phyloP scores from a whole-genome alignment of 169 alveolate genomes.

The Toxoplasma gondii region DNA sequence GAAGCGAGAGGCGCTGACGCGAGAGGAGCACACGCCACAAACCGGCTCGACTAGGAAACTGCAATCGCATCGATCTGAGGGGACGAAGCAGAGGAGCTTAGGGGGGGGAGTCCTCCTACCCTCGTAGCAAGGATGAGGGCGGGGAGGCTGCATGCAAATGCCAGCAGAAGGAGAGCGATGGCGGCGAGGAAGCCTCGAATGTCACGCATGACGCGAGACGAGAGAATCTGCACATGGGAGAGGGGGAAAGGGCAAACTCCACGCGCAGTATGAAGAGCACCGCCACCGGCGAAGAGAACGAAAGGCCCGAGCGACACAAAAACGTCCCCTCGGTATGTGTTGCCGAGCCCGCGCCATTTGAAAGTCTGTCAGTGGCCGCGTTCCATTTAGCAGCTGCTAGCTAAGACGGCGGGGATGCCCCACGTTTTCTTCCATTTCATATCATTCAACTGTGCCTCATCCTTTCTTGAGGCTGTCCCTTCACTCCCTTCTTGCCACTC shows the following conservation, averaged over 20 bases:
- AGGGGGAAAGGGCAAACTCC: background rate
- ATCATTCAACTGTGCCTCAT: no score
- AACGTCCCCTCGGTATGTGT: background rate
- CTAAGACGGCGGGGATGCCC: no score
- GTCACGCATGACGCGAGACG: constrained; percentile 14
- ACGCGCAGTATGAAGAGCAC: no score
- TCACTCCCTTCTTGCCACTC: no score
- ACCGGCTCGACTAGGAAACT: background rate
- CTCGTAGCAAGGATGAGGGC: background rate
- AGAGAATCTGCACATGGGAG: background rate
- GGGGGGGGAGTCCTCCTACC: background rate
- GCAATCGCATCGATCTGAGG: background rate
- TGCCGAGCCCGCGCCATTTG: no score
- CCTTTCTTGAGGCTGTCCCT: no score
- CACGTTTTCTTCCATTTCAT: no score
- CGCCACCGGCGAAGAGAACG: no score
- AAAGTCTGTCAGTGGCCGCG: no score
- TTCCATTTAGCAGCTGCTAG: no score
- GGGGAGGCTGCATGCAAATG: background rate
- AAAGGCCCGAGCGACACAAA: background rate
- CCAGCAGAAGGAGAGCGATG: background rate
- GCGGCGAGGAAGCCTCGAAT: background rate
- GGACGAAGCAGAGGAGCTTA: background rate
- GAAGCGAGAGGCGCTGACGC: background rate
- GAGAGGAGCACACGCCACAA: background rate